Conservation (phyloP, 495 filamentous ascomycete genomes). For the Penicillium roqueforti region DNA sequence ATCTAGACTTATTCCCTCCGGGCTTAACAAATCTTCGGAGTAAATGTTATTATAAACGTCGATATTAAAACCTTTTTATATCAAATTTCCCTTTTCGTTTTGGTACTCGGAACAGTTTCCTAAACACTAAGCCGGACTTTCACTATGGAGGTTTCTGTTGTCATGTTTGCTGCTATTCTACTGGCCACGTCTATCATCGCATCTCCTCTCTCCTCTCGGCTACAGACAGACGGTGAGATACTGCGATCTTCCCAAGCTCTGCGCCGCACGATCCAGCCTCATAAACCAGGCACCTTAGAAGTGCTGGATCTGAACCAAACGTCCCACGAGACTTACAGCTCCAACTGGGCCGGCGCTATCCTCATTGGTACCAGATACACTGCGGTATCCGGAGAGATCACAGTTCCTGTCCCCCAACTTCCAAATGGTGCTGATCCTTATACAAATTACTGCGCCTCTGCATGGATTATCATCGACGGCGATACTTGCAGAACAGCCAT, state of each 20-base stretch:
- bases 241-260: slow-evolving; percentile 12
- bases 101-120: not conserved
- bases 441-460: slow-evolving; percentile 48
- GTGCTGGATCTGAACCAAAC: slow-evolving; percentile 22
- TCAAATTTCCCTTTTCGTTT: not conserved
- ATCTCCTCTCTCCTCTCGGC: slow-evolving; percentile 20
- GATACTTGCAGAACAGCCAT: slow-evolving; percentile 50
- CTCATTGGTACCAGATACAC: slow-evolving; percentile 44
- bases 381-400: slow-evolving; percentile 45
- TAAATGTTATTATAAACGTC: not conserved
- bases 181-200: slow-evolving; percentile 22
- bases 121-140: slow-evolving; percentile 15
- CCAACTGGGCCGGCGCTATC: slow-evolving; percentile 55
- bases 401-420: slow-evolving; percentile 45
- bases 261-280: slow-evolving; percentile 1
- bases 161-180: slow-evolving; percentile 16
- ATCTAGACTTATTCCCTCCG: not conserved
- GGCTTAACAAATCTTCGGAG: not conserved
- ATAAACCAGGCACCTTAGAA: slow-evolving; percentile 24
- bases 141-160: slow-evolving; percentile 29
- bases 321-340: slow-evolving; percentile 40
- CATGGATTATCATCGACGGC: slow-evolving; percentile 58
- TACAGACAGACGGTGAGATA: slow-evolving; percentile 8
- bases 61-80: not conserved
- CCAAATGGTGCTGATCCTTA: slow-evolving; percentile 36